Conservation (phyloP, 176 grass and related monocot species). For the Aegilops tauschii region DNA sequence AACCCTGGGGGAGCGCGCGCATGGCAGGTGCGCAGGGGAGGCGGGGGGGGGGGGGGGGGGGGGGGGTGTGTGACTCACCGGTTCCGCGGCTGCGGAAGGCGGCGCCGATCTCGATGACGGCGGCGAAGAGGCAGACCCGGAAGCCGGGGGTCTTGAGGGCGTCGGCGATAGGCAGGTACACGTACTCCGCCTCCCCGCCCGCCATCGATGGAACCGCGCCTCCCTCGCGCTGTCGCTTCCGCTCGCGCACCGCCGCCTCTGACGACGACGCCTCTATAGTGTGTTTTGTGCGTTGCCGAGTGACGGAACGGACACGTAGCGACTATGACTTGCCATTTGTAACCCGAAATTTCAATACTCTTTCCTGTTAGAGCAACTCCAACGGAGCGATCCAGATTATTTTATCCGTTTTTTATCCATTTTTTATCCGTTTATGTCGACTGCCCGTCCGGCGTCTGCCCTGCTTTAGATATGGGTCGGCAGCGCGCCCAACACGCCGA, state of each 20-base stretch:
- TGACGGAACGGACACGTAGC: background rate
- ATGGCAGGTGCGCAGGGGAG: background rate
- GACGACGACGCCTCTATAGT: background rate
- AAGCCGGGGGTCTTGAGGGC: conserved; percentile 26
- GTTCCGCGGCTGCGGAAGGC: conserved; percentile 46
- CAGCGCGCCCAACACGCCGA: no score
- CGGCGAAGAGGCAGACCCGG: conserved; percentile 39
- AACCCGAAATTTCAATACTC: no score
- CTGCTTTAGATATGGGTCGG: no score
- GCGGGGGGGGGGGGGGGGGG: background rate
- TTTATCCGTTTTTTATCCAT: no score
- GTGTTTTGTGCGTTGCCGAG: background rate
- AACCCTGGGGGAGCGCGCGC: background rate
- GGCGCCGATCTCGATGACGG: conserved; percentile 38
- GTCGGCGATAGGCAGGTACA: conserved; percentile 48
- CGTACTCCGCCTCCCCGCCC: background rate
- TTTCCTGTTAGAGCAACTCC: no score
- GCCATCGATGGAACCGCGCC: background rate
- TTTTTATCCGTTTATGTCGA: no score
- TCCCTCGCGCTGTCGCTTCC: conserved; percentile 30
- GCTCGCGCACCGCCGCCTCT: background rate
- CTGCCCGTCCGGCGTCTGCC: no score
- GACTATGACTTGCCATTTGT: background rate
- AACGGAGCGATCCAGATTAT: no score
- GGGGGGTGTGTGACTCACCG: conserved; percentile 24